A percentile compares a stretch with the other conserved stretches of the same genome.
phyloP scores from a whole-genome alignment of 73 alveolate genomes.

The Paramecium primaurelia region DNA sequence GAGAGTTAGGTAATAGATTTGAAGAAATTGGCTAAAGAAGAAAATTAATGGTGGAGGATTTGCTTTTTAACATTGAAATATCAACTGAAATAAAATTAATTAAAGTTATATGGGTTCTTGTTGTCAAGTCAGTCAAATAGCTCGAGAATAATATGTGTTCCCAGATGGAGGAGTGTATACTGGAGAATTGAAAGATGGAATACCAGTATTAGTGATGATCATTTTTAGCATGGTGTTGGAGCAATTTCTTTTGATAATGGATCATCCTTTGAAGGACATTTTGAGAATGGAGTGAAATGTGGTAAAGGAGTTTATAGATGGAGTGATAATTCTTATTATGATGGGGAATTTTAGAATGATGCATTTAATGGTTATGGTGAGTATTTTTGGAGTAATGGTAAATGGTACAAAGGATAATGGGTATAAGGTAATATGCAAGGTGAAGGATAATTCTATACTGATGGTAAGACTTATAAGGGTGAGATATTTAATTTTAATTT shows the following conservation, averaged over 20 bases:
- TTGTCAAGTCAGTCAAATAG: background rate
- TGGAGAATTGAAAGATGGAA: conserved; percentile 29
- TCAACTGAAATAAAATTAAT: conserved; percentile 15
- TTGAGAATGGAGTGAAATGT: background rate
- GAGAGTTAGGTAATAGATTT: conserved; percentile 44
- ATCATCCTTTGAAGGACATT: background rate
- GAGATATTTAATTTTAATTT: background rate
- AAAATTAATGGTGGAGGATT: conserved; percentile 87
- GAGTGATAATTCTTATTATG: conserved; percentile 25
- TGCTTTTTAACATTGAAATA: background rate
- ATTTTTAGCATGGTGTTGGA: conserved; percentile 12
- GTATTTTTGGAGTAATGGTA: background rate
- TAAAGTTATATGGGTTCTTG: conserved; percentile 1
- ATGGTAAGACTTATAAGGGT: conserved; percentile 48
- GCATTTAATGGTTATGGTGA: background rate
- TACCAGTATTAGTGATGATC: background rate
- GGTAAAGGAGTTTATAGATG: conserved; percentile 32
- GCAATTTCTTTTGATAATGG: background rate
- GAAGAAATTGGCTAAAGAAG: conserved; percentile 70
- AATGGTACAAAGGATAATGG: conserved; percentile 5
- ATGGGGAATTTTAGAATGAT: background rate
- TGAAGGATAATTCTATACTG: background rate
- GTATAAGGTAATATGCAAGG: background rate
- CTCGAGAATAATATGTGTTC: background rate
- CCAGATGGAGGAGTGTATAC: conserved; percentile 43